Evolutionary conservation across 2,329 filamentous ascomycete species (phyloP), one percentile per base, ranked within the genome.

Genomic region (Cryphonectria parasitica): DNA sequence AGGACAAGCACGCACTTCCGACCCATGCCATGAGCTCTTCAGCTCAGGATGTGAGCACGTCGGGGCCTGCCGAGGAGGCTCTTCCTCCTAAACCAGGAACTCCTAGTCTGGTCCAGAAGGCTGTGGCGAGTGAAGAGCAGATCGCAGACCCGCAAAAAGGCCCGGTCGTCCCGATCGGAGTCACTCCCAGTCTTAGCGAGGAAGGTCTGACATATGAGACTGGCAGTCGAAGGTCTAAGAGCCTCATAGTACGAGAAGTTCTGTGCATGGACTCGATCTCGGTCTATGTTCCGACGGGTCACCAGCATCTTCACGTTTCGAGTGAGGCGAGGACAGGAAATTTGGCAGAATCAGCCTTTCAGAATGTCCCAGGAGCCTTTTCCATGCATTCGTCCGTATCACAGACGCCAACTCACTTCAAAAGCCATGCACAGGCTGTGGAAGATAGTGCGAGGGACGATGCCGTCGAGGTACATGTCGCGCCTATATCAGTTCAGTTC

Each of bases 281-380:
- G 0, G 77, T 89, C 7, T 88, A 89, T 73, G 75, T 88, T 1
- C 87, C 87, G 8, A 85, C 85, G 1, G 80, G 81, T 8, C 84
- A 87, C 73, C 79, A 84, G 13, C 82, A 85, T 62, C 75, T 84
- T 36, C 77, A 83, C 31, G 75, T 83, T 8, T 74, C 79, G 19
- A 66, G 28, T 43, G 49, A 64, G 41, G 71, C 58, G 10, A 54
- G 28, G 63, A 28, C 63, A 15, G 39, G 66, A 19, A 31, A 52
- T 22, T 41, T 72, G 49, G 71, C 66, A 34, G 60, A 72, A 25
- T 72, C 63, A 1, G 28, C 62, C 28, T 43, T 49, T 31, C 71
- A 66, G 0, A 83, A 89, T 75, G 77, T 90, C 3, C 89, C 89
- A 1, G 90, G 89, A 0, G 85, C 89, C 2, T 91, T 91, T 76